Conservation (phyloP, 352 stramenopile species). For the Phytopythium delawarense region DNA sequence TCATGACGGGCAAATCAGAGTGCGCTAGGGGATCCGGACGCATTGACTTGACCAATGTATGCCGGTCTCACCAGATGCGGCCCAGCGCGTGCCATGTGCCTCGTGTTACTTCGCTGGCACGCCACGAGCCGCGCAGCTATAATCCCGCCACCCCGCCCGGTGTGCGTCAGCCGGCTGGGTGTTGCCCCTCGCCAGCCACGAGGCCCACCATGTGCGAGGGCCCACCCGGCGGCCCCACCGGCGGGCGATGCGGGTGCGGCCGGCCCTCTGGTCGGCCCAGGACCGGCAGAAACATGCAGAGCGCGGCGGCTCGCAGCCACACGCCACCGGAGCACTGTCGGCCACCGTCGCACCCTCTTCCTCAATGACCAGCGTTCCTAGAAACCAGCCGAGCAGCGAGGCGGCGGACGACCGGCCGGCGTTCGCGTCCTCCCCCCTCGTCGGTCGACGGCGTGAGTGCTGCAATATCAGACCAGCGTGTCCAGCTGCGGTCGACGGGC, state of each 20-base stretch:
- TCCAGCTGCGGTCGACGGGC: not conserved
- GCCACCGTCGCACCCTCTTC: not conserved
- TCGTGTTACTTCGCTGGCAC: not conserved
- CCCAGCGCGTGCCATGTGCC: too few species aligned
- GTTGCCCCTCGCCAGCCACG: not conserved
- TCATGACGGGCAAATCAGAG: not conserved
- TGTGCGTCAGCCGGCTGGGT: not conserved
- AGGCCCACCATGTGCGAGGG: not conserved
- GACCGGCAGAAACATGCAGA: not conserved
- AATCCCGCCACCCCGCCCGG: not conserved
- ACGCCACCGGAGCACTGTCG: not conserved
- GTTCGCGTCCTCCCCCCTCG: not conserved
- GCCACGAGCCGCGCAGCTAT: not conserved
- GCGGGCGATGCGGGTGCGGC: too few species aligned
- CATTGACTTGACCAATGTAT: not conserved
- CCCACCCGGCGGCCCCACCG: not conserved
- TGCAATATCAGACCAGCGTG: not conserved
- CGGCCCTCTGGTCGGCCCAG: not conserved
- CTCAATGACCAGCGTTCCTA: not conserved
- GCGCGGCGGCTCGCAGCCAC: constrained; percentile 6
- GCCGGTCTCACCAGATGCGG: constrained; percentile 1
- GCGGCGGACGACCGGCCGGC: too few species aligned
- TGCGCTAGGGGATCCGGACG: not conserved
- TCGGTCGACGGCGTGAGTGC: not conserved
- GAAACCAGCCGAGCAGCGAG: not conserved